phyloP scores from a whole-genome alignment of 495 filamentous ascomycete species.

The Aspergillus homomorphus region DNA sequence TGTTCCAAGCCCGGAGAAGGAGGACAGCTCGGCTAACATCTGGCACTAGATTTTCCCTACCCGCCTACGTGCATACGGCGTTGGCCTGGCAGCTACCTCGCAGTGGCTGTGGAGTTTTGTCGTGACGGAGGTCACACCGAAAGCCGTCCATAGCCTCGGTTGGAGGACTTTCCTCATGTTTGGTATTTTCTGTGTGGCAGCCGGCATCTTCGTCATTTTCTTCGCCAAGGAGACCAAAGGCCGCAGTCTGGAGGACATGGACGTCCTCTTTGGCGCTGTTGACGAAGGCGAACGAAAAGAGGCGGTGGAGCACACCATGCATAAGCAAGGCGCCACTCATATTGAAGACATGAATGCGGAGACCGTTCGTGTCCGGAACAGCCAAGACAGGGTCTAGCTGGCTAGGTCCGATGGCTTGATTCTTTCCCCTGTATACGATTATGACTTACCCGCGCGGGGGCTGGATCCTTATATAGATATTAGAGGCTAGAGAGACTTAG shows the following conservation, averaged over 20 bases:
- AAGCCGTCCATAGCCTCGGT: conserved; percentile 9
- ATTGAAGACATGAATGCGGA: conserved; percentile 26
- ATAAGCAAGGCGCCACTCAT: conserved; percentile 30
- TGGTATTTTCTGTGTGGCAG: conserved; percentile 59
- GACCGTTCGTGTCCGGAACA: conserved; percentile 3
- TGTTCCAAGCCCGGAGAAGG: background rate
- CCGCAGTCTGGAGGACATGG: conserved; percentile 48
- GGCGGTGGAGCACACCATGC: conserved; percentile 43
- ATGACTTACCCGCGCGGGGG: background rate
- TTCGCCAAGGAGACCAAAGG: conserved; percentile 74
- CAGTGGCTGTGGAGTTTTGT: conserved; percentile 49
- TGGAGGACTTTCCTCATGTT: conserved; percentile 51
- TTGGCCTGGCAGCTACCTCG: conserved; percentile 60
- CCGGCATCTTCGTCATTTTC: conserved; percentile 68
- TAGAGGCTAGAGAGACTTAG: background rate
- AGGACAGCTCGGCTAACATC: background rate
- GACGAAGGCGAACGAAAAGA: conserved; percentile 32
- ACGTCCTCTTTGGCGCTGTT: conserved; percentile 50
- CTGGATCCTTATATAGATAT: background rate
- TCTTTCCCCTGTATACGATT: background rate
- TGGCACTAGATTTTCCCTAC: conserved; percentile 58
- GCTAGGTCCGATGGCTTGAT: background rate
- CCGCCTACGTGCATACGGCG: conserved; percentile 66
- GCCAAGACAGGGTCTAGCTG: conserved; percentile 11
- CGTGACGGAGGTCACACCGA: conserved; percentile 33